These are phyloP conservation scores for Licmophora abbreviata DNA, from an alignment of 108 stramenopile species.

Conservation along the genomic window DNA sequence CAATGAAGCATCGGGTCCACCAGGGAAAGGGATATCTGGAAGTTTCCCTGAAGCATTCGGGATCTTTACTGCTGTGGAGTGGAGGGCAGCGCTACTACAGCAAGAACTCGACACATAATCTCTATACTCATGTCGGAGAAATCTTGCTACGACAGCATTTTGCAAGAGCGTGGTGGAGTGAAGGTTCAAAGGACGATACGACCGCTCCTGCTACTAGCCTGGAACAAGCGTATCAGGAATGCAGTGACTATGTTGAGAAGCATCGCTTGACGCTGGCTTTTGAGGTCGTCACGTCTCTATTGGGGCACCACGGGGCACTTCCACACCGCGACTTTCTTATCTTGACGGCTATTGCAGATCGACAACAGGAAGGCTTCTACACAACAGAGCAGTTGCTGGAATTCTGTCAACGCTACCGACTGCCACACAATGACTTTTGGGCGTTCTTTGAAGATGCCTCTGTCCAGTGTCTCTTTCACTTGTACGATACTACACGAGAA, in stretches of 20 bases:
- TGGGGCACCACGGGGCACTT: constrained; percentile 76
- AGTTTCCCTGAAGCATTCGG: constrained; percentile 85
- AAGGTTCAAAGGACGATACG: neutral
- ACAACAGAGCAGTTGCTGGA: constrained; percentile 47
- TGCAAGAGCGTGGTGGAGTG: constrained; percentile 27
- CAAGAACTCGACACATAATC: constrained; percentile 70
- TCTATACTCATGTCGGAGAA: constrained; percentile 59
- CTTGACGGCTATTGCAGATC: constrained; percentile 71
- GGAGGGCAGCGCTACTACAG: constrained; percentile 71
- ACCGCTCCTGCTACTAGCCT: neutral
- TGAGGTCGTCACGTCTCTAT: constrained; percentile 64
- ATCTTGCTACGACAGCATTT: constrained; percentile 70
- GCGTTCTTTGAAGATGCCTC: constrained; percentile 27
- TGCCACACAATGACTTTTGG: constrained; percentile 86
- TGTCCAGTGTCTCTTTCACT: constrained; percentile 36
- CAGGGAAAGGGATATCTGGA: constrained; percentile 52
- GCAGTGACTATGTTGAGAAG: constrained; percentile 44
- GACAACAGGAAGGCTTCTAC: constrained; percentile 40
- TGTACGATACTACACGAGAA: constrained; percentile 57
- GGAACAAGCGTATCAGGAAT: constrained; percentile 35
- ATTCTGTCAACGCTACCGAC: constrained; percentile 57
- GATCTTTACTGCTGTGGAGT: constrained; percentile 80
- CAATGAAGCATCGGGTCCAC: constrained; percentile 45
- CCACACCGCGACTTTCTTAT: constrained; percentile 70
- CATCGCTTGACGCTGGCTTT: constrained; percentile 62